Base-by-base conservation (phyloP, 78 protist genomes). In the Dictyostelium citrinum region DNA sequence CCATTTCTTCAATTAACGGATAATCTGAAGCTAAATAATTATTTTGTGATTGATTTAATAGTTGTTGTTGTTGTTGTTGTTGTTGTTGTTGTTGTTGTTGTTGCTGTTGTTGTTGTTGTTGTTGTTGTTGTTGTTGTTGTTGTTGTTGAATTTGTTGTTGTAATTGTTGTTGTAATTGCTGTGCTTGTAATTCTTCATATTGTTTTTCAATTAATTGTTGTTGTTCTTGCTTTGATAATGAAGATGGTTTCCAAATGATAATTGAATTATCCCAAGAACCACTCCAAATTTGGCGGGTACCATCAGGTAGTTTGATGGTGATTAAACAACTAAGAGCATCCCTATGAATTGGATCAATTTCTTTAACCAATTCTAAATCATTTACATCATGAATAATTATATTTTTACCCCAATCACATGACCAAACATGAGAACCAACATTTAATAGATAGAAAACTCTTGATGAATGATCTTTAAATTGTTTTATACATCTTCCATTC, bases 261-360 rank as follows among this genome's bases (percentile, higher is more conserved):
- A 86, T 45, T n/a, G 93, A 77, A 27, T 86, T 83, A 67, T 86
- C 93, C 93, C 93, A 86, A 7, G 85, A 78, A 7, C 93, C 93
- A 22, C 79, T 61, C 84, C 84, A 86, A 12, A 86, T 78, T 46
- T 86, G 85, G 22, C 46, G 9, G 0, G 77, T 8, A 9, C n/a
- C 20, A 43, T n/a, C n/a, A 2, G 84, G 29, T 68, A 39, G n/a
- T 11, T 24, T 35, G 11, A 86, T 78, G 0, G 70, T 20, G 2
- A 78, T 78, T 20, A 86, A 20, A 64, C 93, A 86, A 29, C 93
- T 86, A 22, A 86, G 83, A 5, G 93, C 93, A 78, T 86, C 93
- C 6, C 84, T 41, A 67, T 86, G 93, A 27, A 86, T 70, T 20
- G 93, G 93, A 11, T 78, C 93, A 43, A 86, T 86, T n/a, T 86